phyloP scores from a whole-genome alignment of 2,329 filamentous ascomycete genomes.

The Ophiostoma novo-ulmi region DNA sequence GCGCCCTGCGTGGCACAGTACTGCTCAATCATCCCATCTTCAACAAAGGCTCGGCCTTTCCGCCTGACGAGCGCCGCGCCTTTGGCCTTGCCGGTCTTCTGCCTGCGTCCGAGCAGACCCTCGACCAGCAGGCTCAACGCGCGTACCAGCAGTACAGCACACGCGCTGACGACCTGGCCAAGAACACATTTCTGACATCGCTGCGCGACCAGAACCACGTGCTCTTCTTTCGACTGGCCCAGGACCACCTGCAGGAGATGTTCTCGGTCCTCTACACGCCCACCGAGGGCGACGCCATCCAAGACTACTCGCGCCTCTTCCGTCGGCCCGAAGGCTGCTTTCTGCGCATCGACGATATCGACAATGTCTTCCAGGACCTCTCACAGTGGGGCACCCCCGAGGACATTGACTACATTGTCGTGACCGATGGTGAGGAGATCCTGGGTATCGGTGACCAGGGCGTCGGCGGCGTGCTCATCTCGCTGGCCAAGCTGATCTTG shows the following conservation, averaged over 20 bases:
- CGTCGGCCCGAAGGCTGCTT: conserved; percentile 76
- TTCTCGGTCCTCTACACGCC: conserved; percentile 88
- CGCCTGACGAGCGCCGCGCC: conserved; percentile 58
- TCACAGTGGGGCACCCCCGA: conserved; percentile 63
- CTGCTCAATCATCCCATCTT: conserved; percentile 63
- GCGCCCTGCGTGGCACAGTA: conserved; percentile 46
- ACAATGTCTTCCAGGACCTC: conserved; percentile 61
- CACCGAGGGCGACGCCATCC: conserved; percentile 82
- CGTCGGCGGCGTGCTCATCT: conserved; percentile 77
- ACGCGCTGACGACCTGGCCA: conserved; percentile 60
- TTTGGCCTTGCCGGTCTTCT: conserved; percentile 71
- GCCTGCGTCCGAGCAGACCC: conserved; percentile 64
- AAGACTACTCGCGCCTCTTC: conserved; percentile 75
- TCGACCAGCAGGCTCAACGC: conserved; percentile 69
- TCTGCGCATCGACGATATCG: conserved; percentile 64
- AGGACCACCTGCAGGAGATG: conserved; percentile 79
- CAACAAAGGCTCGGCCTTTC: conserved; percentile 81
- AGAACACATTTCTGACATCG: conserved; percentile 83
- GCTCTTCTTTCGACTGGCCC: conserved; percentile 71
- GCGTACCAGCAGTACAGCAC: conserved; percentile 75
- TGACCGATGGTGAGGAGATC: conserved; percentile 59
- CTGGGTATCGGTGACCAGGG: conserved; percentile 87
- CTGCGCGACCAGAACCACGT: conserved; percentile 83
- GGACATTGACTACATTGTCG: conserved; percentile 83
- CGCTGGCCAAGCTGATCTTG: conserved; percentile 73